Evolutionary conservation across 768 basidiomycete genomes (phyloP), one percentile per base, ranked within the genome.

Genomic region (Kwoniella newhampshirensis): DNA sequence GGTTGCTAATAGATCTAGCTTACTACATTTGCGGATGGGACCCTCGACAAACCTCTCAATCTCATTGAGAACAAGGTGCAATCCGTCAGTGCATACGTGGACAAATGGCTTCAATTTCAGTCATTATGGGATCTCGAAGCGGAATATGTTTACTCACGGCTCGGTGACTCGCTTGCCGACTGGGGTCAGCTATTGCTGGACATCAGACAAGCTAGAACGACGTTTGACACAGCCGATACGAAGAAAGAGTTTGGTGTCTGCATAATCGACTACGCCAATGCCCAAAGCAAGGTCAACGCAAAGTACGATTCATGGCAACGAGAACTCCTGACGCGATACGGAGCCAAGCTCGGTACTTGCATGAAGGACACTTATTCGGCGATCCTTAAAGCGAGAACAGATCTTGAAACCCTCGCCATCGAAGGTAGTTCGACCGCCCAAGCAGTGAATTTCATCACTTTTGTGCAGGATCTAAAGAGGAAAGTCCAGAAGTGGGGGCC

Each of bases 301-400:
- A 98, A 97, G 80, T 99, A 99, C 75, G 96, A 98, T 74, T 81
- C 90, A 18, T 98, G 96, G 94, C 94, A 98, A 80, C 82, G 87
- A 59, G 96, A 99, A 67, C 91, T 99, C 59, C 80, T 97, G 64
- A 86, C 85, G 60, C 82, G 91, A 44, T 98, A 97, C 71, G 94
- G 96, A 3, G 83, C 84, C 59, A 97, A 96, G 80, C 82, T 99
- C 54, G 91, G 91, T 3, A 87, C 87, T 59, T 87, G 87, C 51
- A 97, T 99, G 91, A 93, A 93, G 81, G 94, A 98, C 78, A 91
- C 92, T 84, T 91, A 98, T 78, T 87, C 91, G 13, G 79, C 86
- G 27, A 92, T 99, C 57, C 77, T 89, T 63, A 96, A 97, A 79
- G 90, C 92, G 51, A 82, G 96, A 67, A 89, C 94, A 73, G 93